Evolutionary conservation across 2,329 filamentous ascomycete genomes (phyloP).

Genomic region (Colletotrichum musae): DNA sequence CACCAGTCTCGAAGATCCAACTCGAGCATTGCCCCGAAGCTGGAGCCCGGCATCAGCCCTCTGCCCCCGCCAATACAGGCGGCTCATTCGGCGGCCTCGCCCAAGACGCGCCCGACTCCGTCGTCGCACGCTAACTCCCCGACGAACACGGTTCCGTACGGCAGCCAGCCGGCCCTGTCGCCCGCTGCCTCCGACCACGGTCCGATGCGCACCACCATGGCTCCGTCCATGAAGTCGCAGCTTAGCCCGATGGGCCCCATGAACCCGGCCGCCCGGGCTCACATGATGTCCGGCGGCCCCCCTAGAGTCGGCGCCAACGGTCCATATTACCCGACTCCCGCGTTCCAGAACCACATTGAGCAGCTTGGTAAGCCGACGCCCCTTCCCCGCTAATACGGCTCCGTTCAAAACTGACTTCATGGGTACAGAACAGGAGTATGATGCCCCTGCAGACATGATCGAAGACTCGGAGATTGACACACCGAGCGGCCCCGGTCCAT

Average conservation of each 20-base stretch:
- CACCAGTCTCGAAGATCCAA: slow-evolving; percentile 81
- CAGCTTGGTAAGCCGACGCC: slow-evolving; percentile 88
- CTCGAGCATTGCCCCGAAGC: slow-evolving; percentile 82
- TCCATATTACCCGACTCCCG: slow-evolving; percentile 83
- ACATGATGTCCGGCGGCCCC: slow-evolving; percentile 50
- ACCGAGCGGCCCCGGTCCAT: slow-evolving; percentile 75
- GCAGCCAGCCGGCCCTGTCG: slow-evolving; percentile 56
- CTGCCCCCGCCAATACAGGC: slow-evolving; percentile 61
- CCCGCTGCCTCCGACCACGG: slow-evolving; percentile 64
- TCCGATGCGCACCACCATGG: slow-evolving; percentile 59
- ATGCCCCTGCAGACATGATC: slow-evolving; percentile 89
- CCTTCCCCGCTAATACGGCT: slow-evolving; percentile 64
- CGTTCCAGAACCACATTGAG: slow-evolving; percentile 93
- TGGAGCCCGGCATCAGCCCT: slow-evolving; percentile 67
- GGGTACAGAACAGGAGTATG: slow-evolving; percentile 94
- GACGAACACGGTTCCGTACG: slow-evolving; percentile 63
- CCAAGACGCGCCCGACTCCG: slow-evolving; percentile 85
- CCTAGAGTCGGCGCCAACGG: slow-evolving; percentile 58
- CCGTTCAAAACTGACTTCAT: slow-evolving; percentile 78
- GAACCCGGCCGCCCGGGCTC: slow-evolving; percentile 50
- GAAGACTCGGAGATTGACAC: slow-evolving; percentile 84
- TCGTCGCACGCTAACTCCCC: slow-evolving; percentile 80
- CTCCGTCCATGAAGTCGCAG: slow-evolving; percentile 57
- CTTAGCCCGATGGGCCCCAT: slow-evolving; percentile 51
- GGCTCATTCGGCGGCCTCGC: slow-evolving; percentile 70